Evolutionary conservation across 768 basidiomycete species (phyloP).

Genomic region (Leccinum longicurvipes): DNA sequence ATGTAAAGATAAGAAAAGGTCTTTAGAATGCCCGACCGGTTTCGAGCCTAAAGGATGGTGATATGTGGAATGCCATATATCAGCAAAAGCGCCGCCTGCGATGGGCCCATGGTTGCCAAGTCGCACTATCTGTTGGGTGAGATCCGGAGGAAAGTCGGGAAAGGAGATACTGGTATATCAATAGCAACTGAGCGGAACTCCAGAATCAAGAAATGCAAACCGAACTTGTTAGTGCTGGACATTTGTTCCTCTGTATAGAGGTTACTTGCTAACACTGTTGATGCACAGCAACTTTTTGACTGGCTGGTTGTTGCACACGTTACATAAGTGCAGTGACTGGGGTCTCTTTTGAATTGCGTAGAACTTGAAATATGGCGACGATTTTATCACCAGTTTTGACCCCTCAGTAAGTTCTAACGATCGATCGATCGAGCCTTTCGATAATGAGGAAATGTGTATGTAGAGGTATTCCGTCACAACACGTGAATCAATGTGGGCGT

Average conservation of each 20-base stretch:
- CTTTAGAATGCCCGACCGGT: not conserved
- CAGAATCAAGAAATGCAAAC: not conserved
- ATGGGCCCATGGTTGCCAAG: not conserved
- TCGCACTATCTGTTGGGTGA: slow-evolving; percentile 9
- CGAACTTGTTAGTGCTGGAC: slow-evolving; percentile 4
- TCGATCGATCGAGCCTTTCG: slow-evolving; percentile 1
- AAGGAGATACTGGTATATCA: slow-evolving; percentile 7
- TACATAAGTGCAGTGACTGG: too few species aligned
- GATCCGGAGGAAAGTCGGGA: slow-evolving; percentile 12
- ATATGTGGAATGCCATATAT: slow-evolving; percentile 8
- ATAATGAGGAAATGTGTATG: not conserved
- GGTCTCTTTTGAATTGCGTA: too few species aligned
- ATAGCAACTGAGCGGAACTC: not conserved
- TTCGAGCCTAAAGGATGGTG: not conserved
- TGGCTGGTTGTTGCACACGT: too few species aligned
- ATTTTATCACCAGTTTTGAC: too few species aligned
- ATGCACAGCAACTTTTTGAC: not conserved
- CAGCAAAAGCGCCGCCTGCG: slow-evolving; percentile 8
- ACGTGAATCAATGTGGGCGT: not conserved
- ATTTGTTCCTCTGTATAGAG: not conserved
- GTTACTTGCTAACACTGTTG: not conserved
- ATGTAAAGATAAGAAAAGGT: not conserved
- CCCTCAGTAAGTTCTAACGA: too few species aligned
- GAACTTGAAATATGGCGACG: too few species aligned
- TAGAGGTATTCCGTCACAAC: not conserved